Conservation (phyloP, 139 green algal species). For the Coccomyxa sp. region DNA sequence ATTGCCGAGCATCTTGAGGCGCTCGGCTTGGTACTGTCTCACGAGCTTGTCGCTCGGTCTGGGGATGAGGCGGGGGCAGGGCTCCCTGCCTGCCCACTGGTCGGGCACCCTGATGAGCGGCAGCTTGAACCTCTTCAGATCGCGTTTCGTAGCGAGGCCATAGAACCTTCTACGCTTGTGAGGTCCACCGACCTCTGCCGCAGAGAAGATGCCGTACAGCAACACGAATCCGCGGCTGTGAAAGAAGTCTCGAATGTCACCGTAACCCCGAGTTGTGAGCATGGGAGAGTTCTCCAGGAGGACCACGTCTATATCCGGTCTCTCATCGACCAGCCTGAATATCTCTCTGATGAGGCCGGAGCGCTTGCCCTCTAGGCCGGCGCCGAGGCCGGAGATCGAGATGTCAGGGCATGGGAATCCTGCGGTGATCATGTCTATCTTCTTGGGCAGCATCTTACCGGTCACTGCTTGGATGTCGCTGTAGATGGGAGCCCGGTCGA, state of each 20-base stretch:
- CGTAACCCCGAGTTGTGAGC: neutral
- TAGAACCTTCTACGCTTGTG: neutral
- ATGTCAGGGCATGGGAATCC: slow-evolving; percentile 6
- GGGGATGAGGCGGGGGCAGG: neutral
- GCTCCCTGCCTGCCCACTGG: neutral
- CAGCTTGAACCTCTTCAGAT: neutral
- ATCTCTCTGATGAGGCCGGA: slow-evolving; percentile 6
- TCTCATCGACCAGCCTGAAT: slow-evolving; percentile 5
- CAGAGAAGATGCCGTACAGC: neutral
- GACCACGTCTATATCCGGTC: neutral
- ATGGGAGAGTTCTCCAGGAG: slow-evolving; percentile 4
- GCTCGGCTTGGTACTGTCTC: neutral
- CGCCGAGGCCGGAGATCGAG: neutral
- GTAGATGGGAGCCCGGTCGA: slow-evolving; percentile 1
- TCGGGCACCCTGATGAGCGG: neutral
- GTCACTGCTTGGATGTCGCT: slow-evolving; percentile 2
- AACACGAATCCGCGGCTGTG: neutral
- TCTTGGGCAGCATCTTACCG: neutral
- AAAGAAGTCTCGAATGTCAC: neutral
- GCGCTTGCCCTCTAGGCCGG: neutral
- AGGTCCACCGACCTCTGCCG: neutral
- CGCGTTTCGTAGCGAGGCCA: neutral
- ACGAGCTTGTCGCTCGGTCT: neutral
- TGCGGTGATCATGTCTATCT: slow-evolving; percentile 1
- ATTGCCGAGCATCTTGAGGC: neutral